Base-by-base conservation (phyloP, 2,329 filamentous ascomycete genomes). In the Dothideomycetes sp. region DNA sequence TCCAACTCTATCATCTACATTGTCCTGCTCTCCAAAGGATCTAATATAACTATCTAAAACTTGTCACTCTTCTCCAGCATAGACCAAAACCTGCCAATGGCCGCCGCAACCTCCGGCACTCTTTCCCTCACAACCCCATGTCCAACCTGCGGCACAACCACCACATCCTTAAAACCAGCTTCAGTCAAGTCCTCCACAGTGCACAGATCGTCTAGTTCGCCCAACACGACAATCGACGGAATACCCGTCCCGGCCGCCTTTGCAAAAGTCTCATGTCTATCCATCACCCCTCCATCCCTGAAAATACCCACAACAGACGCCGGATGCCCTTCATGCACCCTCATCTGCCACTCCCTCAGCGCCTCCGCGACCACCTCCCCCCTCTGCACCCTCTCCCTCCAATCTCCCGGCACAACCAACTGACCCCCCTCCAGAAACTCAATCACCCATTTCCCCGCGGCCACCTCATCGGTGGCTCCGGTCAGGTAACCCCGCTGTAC, bases 291-390 rank as follows among this genome's bases (percentile, higher is more conserved):
- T 0, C 62, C 70, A 34, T 74, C 64, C 31, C 68, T 57, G 4
- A 71, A 56, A 0, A 71, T 59, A 0, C 54, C 64, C 14, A 70
- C 57, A 1, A 74, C 64, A 24, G 62, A 66, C 0, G 63, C 62
- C 3, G 45, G 15, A 44, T 73, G 68, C 0, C 69, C 70, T 2
- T 45, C 16, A 46, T 75, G 70, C 5, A 66, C 49, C 8, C 46
- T 51, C 49, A 63, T 57, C 48, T 73, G 57, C 71, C 71, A 74
- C 0, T 61, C 59, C n/a, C 58, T 51, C 2, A 74, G 48, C 0
- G 67, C 68, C 42, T 66, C 58, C 0, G 68, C 63, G 1, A 72
- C 68, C 0, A 73, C 51, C 31, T 70, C 61, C 0, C 67, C 66
- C 1, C 45, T 47, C 0, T 17, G 41, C 4, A 69, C 59, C 14